Base-by-base conservation (phyloP, 2,329 filamentous ascomycete species). In the Boeremia lycopersici region DNA sequence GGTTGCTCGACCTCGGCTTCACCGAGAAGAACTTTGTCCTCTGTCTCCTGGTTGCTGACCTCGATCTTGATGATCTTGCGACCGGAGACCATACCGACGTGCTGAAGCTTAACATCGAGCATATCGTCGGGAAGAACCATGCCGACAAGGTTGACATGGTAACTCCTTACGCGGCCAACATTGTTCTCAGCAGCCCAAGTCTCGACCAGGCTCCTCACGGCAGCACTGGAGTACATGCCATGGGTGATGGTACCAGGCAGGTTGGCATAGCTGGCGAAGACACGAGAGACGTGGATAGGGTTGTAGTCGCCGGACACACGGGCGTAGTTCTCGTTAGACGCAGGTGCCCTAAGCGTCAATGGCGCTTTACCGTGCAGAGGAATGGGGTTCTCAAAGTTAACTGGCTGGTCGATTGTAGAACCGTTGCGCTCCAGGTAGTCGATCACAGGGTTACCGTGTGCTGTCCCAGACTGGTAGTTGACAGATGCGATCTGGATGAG, bases 21-120 rank as follows among this genome's bases (percentile, higher is more conserved):
- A 71, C 91, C 95, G 45, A 96, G 81, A 4, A 99, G 83, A 11
- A 99, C 92, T 82, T 97, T 98, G 66, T 98, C 95, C 73, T 97
- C 95, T 0, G 89, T 96, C 75, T 97, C 93, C 77, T 91, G 89
- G 80, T 97, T 98, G 82, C 86, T 91, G 48, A 91, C 93, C 78
- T 98, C 95, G 45, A 99, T 91, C 82, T 96, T 98, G 83, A 99
- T 95, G 78, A 98, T 98, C 86, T 98, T 99, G 76, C 95, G 93
- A 71, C 95, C 95, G 70, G 91, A 89, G 57, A 99, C 90, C 95
- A 99, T 99, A 71, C 93, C 95, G 29, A 96, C 89, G 73, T 99
- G 95, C 80, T 97, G 91, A 47, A 99, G 85, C 79, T 92, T 96
- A 69, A 99, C 93, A 62, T 96, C 86, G 60, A 99, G 89, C 60